Base-by-base conservation (phyloP, 495 filamentous ascomycete genomes). In the Filosporella fistucella region DNA sequence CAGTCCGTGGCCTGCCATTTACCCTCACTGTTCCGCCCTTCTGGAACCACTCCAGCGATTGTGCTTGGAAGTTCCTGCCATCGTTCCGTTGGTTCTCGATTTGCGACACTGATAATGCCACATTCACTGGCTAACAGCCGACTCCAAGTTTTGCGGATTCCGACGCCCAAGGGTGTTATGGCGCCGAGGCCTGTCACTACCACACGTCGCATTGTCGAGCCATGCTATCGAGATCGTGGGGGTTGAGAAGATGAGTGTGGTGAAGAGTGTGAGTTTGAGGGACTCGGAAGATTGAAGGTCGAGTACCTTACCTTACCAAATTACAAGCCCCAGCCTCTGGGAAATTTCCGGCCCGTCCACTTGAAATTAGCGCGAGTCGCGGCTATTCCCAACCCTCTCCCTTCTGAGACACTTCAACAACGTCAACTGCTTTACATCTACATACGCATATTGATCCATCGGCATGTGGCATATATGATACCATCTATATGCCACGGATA, bases 131-230 rank as follows among this genome's bases (percentile, higher is more conserved):
- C 83, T 3, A 98, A 59, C 9, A 97, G 78, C 32, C 85, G 81
- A 32, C 66, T 78, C 93, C 93, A 98, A 35, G 88, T 84, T 16
- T 70, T 80, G 44, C 78, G 81, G 52, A 85, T 74, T 32, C 91
- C 91, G 30, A 95, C 79, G 44, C 86, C 91, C 17, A 98, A 74
- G 37, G 93, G 93, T 42, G 93, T 95, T 43, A 98, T 81, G 57
- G 89, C 88, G 33, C 93, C 93, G 42, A 98, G 74, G 61, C 93
- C 93, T 36, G 93, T 97, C 56, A 97, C 84, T 57, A 96, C 93
- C 57, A 97, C 93, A 56, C 88, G 83, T 67, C 91, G 85, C 91
- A 95, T 93, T 49, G 41, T 51, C 41, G 40, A 9, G 53, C 50
- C 53, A 60, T 56, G 8, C 42, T 45, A 23, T 45, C 23, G 32